These are phyloP conservation scores for Ochetophila trinervis DNA, from an alignment of 306 rosid genomes.

Conservation along the genomic window DNA sequence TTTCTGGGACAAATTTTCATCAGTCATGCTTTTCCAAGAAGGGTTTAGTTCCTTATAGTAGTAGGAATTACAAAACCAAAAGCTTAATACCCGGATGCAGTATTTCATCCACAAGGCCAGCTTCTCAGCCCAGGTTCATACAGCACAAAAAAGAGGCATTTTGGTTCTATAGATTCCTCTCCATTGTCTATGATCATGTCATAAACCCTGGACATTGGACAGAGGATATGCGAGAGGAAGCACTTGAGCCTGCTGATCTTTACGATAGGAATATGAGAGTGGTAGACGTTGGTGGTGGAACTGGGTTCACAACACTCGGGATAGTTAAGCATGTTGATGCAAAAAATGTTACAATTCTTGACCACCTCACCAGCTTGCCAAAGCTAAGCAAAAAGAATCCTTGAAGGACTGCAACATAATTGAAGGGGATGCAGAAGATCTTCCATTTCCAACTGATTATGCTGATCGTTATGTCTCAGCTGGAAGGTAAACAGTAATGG, in stretches of 20 bases:
- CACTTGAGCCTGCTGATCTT: conserved; percentile 90
- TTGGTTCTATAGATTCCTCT: conserved; percentile 89
- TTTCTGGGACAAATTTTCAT: conserved; percentile 42
- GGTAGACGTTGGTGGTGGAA: conserved; percentile 90
- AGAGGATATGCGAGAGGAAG: conserved; percentile 95
- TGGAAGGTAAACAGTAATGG: conserved; percentile 52
- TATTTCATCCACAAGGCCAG: conserved; percentile 68
- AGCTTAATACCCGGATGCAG: conserved; percentile 46
- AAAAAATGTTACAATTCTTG: conserved; percentile 83
- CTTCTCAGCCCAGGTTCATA: conserved; percentile 86
- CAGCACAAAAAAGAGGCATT: conserved; percentile 94
- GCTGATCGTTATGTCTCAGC: conserved; percentile 93
- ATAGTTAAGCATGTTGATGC: conserved; percentile 90
- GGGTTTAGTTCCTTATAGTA: conserved; percentile 32
- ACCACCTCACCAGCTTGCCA: conserved; percentile 96
- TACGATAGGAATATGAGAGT: conserved; percentile 61
- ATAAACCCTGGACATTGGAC: conserved; percentile 97
- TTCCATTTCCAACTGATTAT: conserved; percentile 82
- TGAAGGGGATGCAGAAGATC: conserved; percentile 90
- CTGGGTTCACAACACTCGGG: conserved; percentile 87
- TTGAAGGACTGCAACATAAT: conserved; percentile 78
- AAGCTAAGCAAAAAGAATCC: conserved; percentile 82
- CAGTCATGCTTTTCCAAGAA: conserved; percentile 36
- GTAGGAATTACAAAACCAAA: conserved; percentile 21
- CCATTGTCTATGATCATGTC: conserved; percentile 82